phyloP scores from a whole-genome alignment of 805 yeast genomes.

The Torulaspora indica region DNA sequence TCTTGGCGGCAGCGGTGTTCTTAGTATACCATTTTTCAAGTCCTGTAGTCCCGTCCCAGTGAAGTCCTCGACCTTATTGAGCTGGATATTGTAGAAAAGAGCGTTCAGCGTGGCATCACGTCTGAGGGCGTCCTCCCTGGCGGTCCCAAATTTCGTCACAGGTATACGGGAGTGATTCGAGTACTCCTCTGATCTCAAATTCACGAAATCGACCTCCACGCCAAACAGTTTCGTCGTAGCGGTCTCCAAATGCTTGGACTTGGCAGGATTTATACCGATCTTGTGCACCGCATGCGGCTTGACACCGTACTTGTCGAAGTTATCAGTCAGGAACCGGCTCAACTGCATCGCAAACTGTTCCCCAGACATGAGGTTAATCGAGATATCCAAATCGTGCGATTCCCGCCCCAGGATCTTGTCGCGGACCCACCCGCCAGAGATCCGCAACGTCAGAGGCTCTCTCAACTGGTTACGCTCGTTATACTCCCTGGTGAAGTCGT shows the following conservation, averaged over 20 bases:
- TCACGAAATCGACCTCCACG: slow-evolving; percentile 89
- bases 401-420: slow-evolving; percentile 80
- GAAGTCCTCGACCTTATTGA: slow-evolving; percentile 72
- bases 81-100: slow-evolving; percentile 74
- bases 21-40: slow-evolving; percentile 58
- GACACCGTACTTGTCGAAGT: slow-evolving; percentile 33
- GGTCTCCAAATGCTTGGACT: slow-evolving; percentile 93
- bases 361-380: slow-evolving; percentile 80
- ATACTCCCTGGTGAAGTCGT: slow-evolving; percentile 30
- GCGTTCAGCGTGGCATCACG: slow-evolving; percentile 96
- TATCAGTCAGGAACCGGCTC: slow-evolving; percentile 43
- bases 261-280: slow-evolving; percentile 89
- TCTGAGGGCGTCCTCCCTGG: slow-evolving; percentile 83
- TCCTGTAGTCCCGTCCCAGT: slow-evolving; percentile 75
- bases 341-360: slow-evolving; percentile 73
- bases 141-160: slow-evolving; percentile 74
- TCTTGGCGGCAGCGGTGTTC: slow-evolving; percentile 84
- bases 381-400: slow-evolving; percentile 88
- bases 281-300: slow-evolving; percentile 55
- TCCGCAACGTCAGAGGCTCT: slow-evolving; percentile 42
- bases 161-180: slow-evolving; percentile 87
- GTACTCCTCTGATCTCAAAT: slow-evolving; percentile 81
- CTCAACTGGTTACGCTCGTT: slow-evolving; percentile 11
- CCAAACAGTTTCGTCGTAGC: slow-evolving; percentile 85
- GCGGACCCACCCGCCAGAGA: slow-evolving; percentile 98